phyloP scores from a whole-genome alignment of 495 filamentous ascomycete genomes.

The Trichoderma orchidacearum region DNA sequence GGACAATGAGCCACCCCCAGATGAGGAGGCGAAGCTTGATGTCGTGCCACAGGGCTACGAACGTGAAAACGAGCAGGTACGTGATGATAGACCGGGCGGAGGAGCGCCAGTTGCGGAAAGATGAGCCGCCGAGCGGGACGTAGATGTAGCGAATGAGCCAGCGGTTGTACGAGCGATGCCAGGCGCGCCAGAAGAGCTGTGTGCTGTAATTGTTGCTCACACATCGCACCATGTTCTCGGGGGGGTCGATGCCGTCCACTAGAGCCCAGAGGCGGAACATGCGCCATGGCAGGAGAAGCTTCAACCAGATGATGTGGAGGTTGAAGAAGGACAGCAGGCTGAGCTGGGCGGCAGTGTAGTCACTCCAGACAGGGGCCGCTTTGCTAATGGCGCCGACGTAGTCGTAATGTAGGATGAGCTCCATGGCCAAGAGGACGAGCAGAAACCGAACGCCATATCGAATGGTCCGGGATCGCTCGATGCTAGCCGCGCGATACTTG shows the following conservation, averaged over 20 bases:
- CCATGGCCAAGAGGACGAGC: conserved; percentile 75
- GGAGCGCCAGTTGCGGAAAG: conserved; percentile 18
- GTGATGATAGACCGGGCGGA: conserved; percentile 45
- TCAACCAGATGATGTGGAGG: conserved; percentile 95
- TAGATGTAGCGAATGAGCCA: conserved; percentile 94
- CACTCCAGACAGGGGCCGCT: conserved; percentile 56
- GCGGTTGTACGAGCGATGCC: conserved; percentile 89
- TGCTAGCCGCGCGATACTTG: conserved; percentile 53
- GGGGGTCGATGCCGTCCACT: conserved; percentile 80
- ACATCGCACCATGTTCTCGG: conserved; percentile 97
- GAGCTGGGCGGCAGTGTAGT: conserved; percentile 80
- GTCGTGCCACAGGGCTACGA: conserved; percentile 97
- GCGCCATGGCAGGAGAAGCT: conserved; percentile 90
- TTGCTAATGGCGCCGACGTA: conserved; percentile 92
- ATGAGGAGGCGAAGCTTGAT: conserved; percentile 84
- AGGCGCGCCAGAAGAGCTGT: conserved; percentile 86
- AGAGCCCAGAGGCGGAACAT: conserved; percentile 95
- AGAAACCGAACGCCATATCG: conserved; percentile 76
- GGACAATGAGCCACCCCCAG: conserved; percentile 91
- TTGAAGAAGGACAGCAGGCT: conserved; percentile 92
- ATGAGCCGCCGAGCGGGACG: conserved; percentile 71
- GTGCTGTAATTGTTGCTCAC: conserved; percentile 90
- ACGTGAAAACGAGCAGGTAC: conserved; percentile 82
- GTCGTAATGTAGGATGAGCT: conserved; percentile 83
- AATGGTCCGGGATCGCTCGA: conserved; percentile 50